Conservation (phyloP, 352 stramenopile genomes). For the Pythium apleroticum region DNA sequence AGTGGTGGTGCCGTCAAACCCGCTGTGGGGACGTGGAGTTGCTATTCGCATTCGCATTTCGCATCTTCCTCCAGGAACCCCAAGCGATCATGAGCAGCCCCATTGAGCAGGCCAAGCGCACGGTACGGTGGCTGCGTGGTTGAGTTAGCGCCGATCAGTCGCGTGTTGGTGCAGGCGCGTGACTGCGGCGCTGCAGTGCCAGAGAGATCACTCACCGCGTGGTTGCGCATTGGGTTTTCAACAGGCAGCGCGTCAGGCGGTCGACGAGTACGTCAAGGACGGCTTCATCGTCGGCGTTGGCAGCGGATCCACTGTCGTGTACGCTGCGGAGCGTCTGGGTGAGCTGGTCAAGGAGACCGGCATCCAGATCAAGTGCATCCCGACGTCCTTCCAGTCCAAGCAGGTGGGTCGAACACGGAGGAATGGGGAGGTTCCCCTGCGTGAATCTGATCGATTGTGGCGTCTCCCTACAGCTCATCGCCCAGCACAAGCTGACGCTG, state of each 20-base stretch:
- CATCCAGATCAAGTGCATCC: slow-evolving; percentile 96
- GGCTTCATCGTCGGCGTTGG: slow-evolving; percentile 98
- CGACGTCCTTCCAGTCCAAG: slow-evolving; percentile 97
- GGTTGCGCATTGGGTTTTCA: slow-evolving; percentile 8
- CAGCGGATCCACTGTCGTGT: slow-evolving; percentile 98
- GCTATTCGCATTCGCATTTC: slow-evolving; percentile 7
- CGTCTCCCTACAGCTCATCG: slow-evolving; percentile 45
- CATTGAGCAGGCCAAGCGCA: slow-evolving; percentile 78
- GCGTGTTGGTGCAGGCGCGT: not conserved
- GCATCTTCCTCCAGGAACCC: not conserved
- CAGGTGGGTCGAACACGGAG: slow-evolving; percentile 37
- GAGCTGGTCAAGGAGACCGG: slow-evolving; percentile 91
- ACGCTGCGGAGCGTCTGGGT: slow-evolving; percentile 96
- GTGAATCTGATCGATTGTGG: not conserved
- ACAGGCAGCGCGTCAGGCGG: slow-evolving; percentile 77
- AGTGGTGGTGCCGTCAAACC: no score
- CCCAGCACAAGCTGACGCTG: slow-evolving; percentile 72
- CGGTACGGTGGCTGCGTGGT: slow-evolving; percentile 29
- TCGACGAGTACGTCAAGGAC: slow-evolving; percentile 92
- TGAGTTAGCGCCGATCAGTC: no score
- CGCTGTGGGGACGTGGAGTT: no score
- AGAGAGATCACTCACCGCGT: not conserved
- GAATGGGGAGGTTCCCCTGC: not conserved
- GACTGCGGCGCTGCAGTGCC: not conserved
- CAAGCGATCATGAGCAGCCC: slow-evolving; percentile 37